Evolutionary conservation across 257 asterid genomes (phyloP).

Genomic region (Paraleonurus japonicus): DNA sequence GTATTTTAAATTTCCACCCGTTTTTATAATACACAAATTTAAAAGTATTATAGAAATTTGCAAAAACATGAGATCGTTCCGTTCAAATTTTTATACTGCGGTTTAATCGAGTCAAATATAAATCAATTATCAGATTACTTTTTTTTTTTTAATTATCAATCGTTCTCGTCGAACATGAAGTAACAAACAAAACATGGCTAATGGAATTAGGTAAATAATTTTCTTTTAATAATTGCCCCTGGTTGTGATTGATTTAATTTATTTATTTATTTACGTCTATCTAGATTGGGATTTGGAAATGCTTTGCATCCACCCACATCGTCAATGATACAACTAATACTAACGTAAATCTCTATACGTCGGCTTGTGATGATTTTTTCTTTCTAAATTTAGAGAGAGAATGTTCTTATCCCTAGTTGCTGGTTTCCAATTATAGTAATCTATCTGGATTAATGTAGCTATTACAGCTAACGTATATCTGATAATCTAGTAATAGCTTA

Average conservation of each 20-base stretch:
- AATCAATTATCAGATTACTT: not conserved
- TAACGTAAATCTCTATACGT: too few species aligned
- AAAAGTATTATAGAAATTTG: too few species aligned
- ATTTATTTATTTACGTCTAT: too few species aligned
- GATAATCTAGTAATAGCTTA: not conserved
- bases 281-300: not conserved
- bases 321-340: too few species aligned
- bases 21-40: too few species aligned
- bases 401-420: not conserved
- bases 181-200: not conserved
- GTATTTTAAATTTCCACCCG: too few species aligned
- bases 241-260: not conserved
- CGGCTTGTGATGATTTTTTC: not conserved
- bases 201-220: not conserved
- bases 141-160: too few species aligned
- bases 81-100: too few species aligned
- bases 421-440: not conserved
- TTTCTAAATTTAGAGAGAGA: slow-evolving; percentile 9
- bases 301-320: not conserved
- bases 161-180: not conserved
- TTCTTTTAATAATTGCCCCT: not conserved
- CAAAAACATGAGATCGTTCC: too few species aligned
- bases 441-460: not conserved
- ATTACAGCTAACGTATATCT: not conserved
- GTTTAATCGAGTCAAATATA: not conserved